These are phyloP conservation scores for Chondrostereum purpureum DNA, from an alignment of 1,284 basidiomycete species.

Conservation along the genomic window DNA sequence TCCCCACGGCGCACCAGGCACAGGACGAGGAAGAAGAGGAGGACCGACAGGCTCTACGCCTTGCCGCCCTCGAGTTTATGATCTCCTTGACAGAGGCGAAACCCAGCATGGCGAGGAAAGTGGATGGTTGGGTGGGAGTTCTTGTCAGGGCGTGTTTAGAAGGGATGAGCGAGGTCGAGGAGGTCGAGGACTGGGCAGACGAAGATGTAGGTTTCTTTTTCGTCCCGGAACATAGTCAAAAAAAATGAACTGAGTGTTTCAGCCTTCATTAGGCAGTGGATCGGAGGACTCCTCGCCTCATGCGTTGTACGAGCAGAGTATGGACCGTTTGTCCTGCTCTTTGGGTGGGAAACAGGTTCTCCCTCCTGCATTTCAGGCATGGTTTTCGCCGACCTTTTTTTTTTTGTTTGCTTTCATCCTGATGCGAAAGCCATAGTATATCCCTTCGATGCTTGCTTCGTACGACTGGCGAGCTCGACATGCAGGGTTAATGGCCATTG, in stretches of 20 bases:
- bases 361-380: conserved; percentile 64
- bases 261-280: conserved; percentile 56
- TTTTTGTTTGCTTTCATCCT: neutral
- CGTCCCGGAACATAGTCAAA: neutral
- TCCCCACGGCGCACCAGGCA: neutral
- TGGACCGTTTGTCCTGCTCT: conserved; percentile 72
- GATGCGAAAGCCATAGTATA: conserved; percentile 33
- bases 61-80: conserved; percentile 71
- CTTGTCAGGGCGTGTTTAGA: conserved; percentile 70
- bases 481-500: conserved; percentile 76
- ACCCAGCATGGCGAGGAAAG: conserved; percentile 45
- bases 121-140: conserved; percentile 59
- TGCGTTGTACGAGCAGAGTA: conserved; percentile 69
- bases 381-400: neutral
- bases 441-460: conserved; percentile 70
- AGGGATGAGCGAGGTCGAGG: conserved; percentile 72
- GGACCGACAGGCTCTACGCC: conserved; percentile 52
- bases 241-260: conserved; percentile 1
- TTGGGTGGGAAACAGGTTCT: conserved; percentile 67
- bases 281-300: conserved; percentile 63
- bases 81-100: conserved; percentile 64
- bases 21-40: conserved; percentile 31
- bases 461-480: conserved; percentile 81
- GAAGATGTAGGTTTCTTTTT: conserved; percentile 53
- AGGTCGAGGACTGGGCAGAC: conserved; percentile 54